phyloP scores from a whole-genome alignment of 148 eudicot species.

The Bassia scoparia region DNA sequence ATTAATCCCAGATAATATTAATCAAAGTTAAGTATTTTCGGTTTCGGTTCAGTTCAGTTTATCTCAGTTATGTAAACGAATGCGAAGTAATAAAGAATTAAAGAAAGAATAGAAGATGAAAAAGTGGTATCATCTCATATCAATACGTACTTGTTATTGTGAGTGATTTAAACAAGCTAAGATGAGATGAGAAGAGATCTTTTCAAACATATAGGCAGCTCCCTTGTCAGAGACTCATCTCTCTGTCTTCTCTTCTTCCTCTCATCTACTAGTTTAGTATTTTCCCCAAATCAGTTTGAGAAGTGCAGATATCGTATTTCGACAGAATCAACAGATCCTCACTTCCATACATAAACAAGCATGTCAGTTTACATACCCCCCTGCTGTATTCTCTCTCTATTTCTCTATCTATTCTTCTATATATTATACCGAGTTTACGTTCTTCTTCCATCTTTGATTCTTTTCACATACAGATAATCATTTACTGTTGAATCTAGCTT shows the following conservation, averaged over 20 bases:
- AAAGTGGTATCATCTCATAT: too few relatives aligned
- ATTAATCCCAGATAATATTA: too few relatives aligned
- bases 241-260: constrained; percentile 14
- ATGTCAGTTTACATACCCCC: constrained; percentile 28
- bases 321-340: constrained; percentile 27
- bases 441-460: not conserved
- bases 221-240: constrained; percentile 33
- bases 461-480: too few relatives aligned
- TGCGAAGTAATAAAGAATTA: too few relatives aligned
- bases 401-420: not conserved
- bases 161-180: constrained; percentile 18
- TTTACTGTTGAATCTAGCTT: too few relatives aligned
- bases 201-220: constrained; percentile 20
- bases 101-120: too few relatives aligned
- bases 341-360: not conserved
- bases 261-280: constrained; percentile 25
- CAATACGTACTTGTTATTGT: not conserved
- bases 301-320: constrained; percentile 32
- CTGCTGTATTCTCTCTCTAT: not conserved
- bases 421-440: not conserved
- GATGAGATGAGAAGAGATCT: not conserved
- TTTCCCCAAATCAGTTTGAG: constrained; percentile 39
- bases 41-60: too few relatives aligned
- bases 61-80: too few relatives aligned
- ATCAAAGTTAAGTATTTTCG: too few relatives aligned